Base-by-base conservation (phyloP, 495 filamentous ascomycete species). In the Penicillium egyptiacum region DNA sequence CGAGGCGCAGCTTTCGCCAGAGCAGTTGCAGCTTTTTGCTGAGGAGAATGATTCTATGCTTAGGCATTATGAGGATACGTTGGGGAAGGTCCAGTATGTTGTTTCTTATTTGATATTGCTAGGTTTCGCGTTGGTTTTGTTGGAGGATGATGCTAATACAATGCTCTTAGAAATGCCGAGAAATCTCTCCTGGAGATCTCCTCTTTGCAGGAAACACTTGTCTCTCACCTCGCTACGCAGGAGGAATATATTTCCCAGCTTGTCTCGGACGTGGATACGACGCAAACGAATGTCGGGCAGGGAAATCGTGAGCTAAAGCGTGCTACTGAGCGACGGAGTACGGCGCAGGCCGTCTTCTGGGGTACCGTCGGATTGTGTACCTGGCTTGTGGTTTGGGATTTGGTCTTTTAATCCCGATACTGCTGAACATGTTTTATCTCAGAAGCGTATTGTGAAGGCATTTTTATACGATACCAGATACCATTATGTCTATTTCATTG, bases 1-100 rank as follows among this genome's bases (percentile, higher is more conserved):
- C 20, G 80, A 86, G 56, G 73, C 81, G 30, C 80, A 88, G 56
- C 73, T 98, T 57, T 88, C 84, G 19, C 81, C 83, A 46, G 91
- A 96, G 60, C 92, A 98, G 70, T 70, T 91, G 52, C 93, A 96
- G 70, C 79, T 97, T 60, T 97, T 99, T 73, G 92, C 90, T 39
- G 83, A 89, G 71, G 92, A 97, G 70, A 98, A 99, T 69, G 86
- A 91, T 66, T 82, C 88, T 53, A 91, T 98, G 88, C 73, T 98
- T 50, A 88, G 85, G 71, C 89, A 96, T 71, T 96, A 93, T 70
- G 89, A 97, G 70, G 89, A 88, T 71, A 90, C 88, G 0, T 76
- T 97, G 67, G 87, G 93, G 66, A 93, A 97, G 81, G 90, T 98
- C 57, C 89, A 87, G 90, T 94, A 79, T 57, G 87, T 81, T 28